phyloP scores from a whole-genome alignment of 139 green algal species.

The Micractinium conductrix region DNA sequence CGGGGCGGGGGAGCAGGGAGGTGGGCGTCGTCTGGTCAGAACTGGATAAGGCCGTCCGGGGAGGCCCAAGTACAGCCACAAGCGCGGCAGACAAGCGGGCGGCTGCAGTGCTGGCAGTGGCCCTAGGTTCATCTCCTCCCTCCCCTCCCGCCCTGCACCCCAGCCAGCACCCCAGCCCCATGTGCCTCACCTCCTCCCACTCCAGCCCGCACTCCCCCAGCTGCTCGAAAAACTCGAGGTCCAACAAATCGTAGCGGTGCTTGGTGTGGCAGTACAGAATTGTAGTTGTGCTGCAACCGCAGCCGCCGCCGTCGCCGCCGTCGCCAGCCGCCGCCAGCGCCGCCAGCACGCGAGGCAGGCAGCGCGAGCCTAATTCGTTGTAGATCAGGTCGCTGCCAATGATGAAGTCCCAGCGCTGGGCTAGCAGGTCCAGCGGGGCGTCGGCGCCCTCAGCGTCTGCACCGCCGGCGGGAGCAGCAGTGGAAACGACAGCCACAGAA shows the following conservation, averaged over 20 bases:
- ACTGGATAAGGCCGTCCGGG: no score
- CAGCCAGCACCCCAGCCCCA: neutral
- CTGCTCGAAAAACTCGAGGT: constrained; percentile 36
- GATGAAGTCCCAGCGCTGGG: constrained; percentile 35
- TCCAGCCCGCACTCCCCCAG: constrained; percentile 33
- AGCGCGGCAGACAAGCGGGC: no score
- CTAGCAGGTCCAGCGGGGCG: neutral
- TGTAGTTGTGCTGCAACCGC: neutral
- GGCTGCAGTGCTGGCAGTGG: no score
- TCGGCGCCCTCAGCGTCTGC: neutral
- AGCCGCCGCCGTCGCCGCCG: no score
- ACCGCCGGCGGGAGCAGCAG: no score
- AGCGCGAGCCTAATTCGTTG: constrained; percentile 37
- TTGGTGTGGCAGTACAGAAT: constrained; percentile 49
- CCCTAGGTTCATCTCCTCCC: neutral
- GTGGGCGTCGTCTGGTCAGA: no score
- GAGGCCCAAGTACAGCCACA: neutral
- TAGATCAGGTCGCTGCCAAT: constrained; percentile 46
- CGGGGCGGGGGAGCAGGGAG: neutral
- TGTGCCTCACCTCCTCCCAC: constrained; percentile 41
- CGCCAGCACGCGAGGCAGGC: constrained; percentile 32
- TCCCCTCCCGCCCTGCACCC: neutral
- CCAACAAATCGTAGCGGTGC: constrained; percentile 41
- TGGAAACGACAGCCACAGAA: no score
- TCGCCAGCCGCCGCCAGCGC: constrained; percentile 10